Percentiles rank a stretch among this genome's conserved stretches.
Evolutionary conservation across 2,329 filamentous ascomycete species (phyloP).

Genomic region (Dactylellina cionopaga): DNA sequence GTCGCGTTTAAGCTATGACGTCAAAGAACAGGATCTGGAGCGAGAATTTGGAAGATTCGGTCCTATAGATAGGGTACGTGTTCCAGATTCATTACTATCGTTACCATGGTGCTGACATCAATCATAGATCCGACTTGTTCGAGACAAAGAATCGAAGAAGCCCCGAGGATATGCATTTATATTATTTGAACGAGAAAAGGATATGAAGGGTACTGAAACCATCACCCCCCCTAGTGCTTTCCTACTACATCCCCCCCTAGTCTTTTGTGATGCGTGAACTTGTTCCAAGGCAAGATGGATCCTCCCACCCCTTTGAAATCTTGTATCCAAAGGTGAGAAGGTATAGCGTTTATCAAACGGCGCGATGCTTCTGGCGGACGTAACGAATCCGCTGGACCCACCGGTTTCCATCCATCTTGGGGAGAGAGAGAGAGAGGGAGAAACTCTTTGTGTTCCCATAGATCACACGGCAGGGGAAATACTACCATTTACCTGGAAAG

Average conservation of each 20-base stretch:
- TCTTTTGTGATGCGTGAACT: constrained; percentile 51
- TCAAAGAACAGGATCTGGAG: constrained; percentile 88
- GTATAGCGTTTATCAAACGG: constrained; percentile 53
- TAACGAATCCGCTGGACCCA: constrained; percentile 40
- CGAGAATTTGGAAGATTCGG: constrained; percentile 93
- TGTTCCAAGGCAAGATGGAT: constrained; percentile 50
- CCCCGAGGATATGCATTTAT: constrained; percentile 95
- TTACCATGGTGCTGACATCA: constrained; percentile 51
- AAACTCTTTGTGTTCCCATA: constrained; percentile 21
- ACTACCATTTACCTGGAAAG: constrained; percentile 20
- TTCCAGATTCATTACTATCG: background rate
- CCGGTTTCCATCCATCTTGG: constrained; percentile 47
- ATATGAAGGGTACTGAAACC: constrained; percentile 92
- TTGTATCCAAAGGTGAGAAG: constrained; percentile 53
- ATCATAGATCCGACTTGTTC: constrained; percentile 82
- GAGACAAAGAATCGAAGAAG: constrained; percentile 82
- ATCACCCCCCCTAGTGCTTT: constrained; percentile 61
- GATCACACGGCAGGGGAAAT: constrained; percentile 16
- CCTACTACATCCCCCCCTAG: constrained; percentile 51
- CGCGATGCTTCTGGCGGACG: constrained; percentile 50
- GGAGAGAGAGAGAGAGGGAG: too few relatives aligned
- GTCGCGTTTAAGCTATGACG: constrained; percentile 86
- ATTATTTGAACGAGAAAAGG: constrained; percentile 94
- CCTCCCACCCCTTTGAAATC: constrained; percentile 25
- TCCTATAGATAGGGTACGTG: constrained; percentile 84